Percentiles rank a stretch among this genome's conserved stretches.
Evolutionary conservation across 2,329 filamentous ascomycete genomes (phyloP).

Genomic region (Colletotrichum tamarilloi): DNA sequence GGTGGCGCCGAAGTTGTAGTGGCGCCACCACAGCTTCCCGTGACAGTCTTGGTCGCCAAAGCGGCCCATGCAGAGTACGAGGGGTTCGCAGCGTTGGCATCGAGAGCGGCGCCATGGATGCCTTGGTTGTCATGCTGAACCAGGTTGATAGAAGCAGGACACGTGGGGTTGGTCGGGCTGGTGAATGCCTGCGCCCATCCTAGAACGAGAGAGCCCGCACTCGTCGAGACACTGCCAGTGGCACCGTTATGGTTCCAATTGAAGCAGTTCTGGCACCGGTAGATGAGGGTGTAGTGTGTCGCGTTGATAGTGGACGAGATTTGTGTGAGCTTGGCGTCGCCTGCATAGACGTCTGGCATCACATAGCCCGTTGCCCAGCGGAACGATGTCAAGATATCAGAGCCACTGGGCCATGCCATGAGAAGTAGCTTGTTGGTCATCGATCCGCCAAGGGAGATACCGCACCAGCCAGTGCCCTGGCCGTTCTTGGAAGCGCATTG

Average conservation of each 20-base stretch:
- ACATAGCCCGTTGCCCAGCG: constrained; percentile 69
- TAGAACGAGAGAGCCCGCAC: constrained; percentile 55
- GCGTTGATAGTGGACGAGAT: constrained; percentile 68
- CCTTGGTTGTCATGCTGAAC: constrained; percentile 66
- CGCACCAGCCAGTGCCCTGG: constrained; percentile 66
- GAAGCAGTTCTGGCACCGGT: constrained; percentile 70
- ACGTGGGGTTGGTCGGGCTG: constrained; percentile 53
- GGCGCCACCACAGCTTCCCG: constrained; percentile 46
- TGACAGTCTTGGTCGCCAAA: constrained; percentile 54
- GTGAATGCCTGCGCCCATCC: constrained; percentile 66
- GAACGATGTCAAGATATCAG: constrained; percentile 67
- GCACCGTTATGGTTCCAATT: constrained; percentile 62
- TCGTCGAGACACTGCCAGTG: constrained; percentile 56
- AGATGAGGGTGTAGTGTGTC: constrained; percentile 71
- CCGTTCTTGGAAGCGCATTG: constrained; percentile 57
- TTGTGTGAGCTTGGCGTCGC: constrained; percentile 70
- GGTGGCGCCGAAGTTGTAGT: constrained; percentile 42
- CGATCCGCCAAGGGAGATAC: constrained; percentile 64
- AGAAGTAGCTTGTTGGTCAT: constrained; percentile 71
- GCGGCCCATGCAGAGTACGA: constrained; percentile 57
- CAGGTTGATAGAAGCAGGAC: constrained; percentile 57
- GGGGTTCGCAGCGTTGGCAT: constrained; percentile 49
- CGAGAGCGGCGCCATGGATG: constrained; percentile 57
- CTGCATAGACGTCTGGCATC: constrained; percentile 68
- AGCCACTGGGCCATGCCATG: constrained; percentile 66